Conservation (phyloP, 2,329 filamentous ascomycete genomes). For the Apiospora hydei region DNA sequence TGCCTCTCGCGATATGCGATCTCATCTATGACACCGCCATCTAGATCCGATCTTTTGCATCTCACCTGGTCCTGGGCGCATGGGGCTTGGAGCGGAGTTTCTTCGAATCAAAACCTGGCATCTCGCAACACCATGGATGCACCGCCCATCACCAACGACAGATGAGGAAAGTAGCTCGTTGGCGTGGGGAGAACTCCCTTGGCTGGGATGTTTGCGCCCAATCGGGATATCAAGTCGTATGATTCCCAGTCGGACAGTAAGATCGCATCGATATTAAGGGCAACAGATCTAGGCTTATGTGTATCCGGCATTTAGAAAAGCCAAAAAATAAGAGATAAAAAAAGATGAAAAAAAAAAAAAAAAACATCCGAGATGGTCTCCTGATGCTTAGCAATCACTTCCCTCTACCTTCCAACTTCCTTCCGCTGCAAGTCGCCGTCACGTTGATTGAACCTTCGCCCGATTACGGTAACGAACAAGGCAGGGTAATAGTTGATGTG, state of each 20-base stretch:
- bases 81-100: conserved; percentile 17
- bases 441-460: neutral
- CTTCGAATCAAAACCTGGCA: conserved; percentile 13
- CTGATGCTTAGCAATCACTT: neutral
- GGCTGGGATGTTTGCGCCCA: conserved; percentile 2
- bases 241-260: neutral
- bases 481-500: neutral
- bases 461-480: neutral
- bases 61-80: conserved; percentile 5
- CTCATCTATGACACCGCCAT: conserved; percentile 21
- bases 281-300: neutral
- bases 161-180: conserved; percentile 19
- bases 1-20: conserved; percentile 3
- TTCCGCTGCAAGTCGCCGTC: neutral
- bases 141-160: conserved; percentile 12
- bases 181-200: conserved; percentile 1
- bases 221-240: conserved; percentile 10
- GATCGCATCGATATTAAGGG: neutral
- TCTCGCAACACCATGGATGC: conserved; percentile 3
- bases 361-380: neutral
- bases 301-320: neutral
- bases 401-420: neutral
- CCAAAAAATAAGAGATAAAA: no score
- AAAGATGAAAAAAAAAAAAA: neutral
- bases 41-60: conserved; percentile 19